Evolutionary conservation across 1,139 yeast genomes (phyloP), one percentile per base, ranked within the genome.

Genomic region (Lipomyces yarrowii): DNA sequence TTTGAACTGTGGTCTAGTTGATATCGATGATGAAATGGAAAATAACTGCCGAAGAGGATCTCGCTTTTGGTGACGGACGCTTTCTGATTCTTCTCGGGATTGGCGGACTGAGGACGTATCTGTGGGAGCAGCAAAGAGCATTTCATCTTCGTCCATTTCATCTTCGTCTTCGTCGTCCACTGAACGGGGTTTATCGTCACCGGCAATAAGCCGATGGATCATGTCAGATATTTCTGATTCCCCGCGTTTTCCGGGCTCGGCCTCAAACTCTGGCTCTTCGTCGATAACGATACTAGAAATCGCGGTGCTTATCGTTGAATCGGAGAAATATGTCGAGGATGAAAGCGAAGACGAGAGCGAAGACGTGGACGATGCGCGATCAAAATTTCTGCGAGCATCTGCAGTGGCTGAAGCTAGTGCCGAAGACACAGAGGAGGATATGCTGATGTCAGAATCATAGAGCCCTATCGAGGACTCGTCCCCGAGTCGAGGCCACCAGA

Each of bases 181-280:
- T 53, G 56, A 48, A 53, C 56, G 35, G n/a, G 53, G 51, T 18
- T 46, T 26, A 21, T 53, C 65, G 56, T 65, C 66, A 46, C 68
- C 68, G 48, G 68, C 57, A 35, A 65, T 65, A 13, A 65, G 64
- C n/a, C 66, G 58, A 60, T 65, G 68, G 56, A 65, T 65, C 68
- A 65, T 65, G 23, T 65, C 68, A 26, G 68, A 65, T n/a, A 65
- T 65, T 21, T 65, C 68, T 10, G 65, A 39, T 32, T 65, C 68
- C 1, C 55, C 61, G 35, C 59, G 61, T 39, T 60, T 65, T 46
- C 30, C 18, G 15, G 57, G 39, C 35, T n/a, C 52, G 37, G 62
- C 48, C 7, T 61, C 55, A 37, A 30, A 52, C 32, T 52, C 33
- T 6, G 55, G 55, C 55, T 59, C 63, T 18, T 64, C 65, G 30